Conservation (phyloP, 192 early-diverging fungal species). For the Entomortierella chlamydospora region DNA sequence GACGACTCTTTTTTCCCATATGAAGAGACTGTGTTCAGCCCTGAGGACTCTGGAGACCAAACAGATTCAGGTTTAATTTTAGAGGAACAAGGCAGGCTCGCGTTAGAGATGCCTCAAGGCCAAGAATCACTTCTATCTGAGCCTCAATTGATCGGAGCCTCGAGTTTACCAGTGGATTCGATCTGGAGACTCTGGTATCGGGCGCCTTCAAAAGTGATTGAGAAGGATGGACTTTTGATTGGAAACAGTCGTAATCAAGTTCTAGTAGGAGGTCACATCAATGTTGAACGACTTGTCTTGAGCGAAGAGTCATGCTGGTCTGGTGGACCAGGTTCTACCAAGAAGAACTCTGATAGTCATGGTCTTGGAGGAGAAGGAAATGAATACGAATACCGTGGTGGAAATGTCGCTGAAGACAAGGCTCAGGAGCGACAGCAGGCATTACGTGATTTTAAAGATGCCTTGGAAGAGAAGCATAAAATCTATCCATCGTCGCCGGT, state of each 20-base stretch:
- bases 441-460: slow-evolving; percentile 1
- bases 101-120: background rate
- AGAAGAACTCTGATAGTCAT: background rate
- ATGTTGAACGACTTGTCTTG: slow-evolving; percentile 31
- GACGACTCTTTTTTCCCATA: too few relatives aligned
- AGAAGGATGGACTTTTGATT: slow-evolving; percentile 20
- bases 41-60: background rate
- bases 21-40: background rate
- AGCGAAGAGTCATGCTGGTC: slow-evolving; percentile 39
- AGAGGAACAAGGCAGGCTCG: background rate
- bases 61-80: background rate
- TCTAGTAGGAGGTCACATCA: slow-evolving; percentile 29
- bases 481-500: slow-evolving; percentile 5
- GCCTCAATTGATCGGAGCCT: background rate
- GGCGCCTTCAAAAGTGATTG: slow-evolving; percentile 9
- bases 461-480: slow-evolving; percentile 19
- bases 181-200: slow-evolving; percentile 42
- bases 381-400: slow-evolving; percentile 22
- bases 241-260: slow-evolving; percentile 35
- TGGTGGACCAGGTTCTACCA: slow-evolving; percentile 26
- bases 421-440: slow-evolving; percentile 13
- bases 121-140: background rate
- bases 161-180: slow-evolving; percentile 6
- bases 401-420: slow-evolving; percentile 22
- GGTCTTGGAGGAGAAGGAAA: background rate